Evolutionary conservation across 805 yeast genomes (phyloP), one percentile per base, ranked within the genome.

Genomic region (Schizosaccharomyces cryophilus): DNA sequence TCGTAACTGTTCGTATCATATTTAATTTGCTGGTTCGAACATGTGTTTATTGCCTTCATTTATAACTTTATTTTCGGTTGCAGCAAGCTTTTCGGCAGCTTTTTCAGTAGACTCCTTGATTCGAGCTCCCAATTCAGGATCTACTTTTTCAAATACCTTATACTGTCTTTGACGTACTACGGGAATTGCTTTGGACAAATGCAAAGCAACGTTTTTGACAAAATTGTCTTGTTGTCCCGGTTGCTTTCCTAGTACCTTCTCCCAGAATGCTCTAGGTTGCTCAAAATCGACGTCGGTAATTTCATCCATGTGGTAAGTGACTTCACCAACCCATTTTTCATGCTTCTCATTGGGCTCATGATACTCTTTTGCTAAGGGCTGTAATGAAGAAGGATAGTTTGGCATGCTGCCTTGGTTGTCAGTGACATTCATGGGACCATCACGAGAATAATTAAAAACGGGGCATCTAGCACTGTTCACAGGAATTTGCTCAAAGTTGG

Each of bases 401-500:
- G 95, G 93, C 65, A 80, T 79, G 62, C 78, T 73, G 51, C 94
- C 95, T 69, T 83, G 78, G 74, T 87, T 87, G 61, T 83, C 84
- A 66, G 79, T 75, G 30, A 80, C 80, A 62, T 70, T 70, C 88
- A 83, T 82, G 56, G 81, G 78, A 72, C 95, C 95, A 70, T 87
- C 95, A 74, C 95, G 80, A 66, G 82, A 78, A 67, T 81, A 82
- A 15, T 56, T 56, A 17, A 40, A 35, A 5, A 56, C 47, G 30
- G 95, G 95, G 61, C 73, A 72, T 42, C 24, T 40, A 64, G 95
- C 95, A 72, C 93, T 84, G 71, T 87, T 87, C 66, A 85, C 88
- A n/a, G 95, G 95, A 62, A 87, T 83, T 73, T 85, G 90, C 59
- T 79, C 77, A 73, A 83, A 87, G 74, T 87, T 85, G 47, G 80